phyloP scores from a whole-genome alignment of 176 grass and related monocot genomes.

The Zizania latifolia region DNA sequence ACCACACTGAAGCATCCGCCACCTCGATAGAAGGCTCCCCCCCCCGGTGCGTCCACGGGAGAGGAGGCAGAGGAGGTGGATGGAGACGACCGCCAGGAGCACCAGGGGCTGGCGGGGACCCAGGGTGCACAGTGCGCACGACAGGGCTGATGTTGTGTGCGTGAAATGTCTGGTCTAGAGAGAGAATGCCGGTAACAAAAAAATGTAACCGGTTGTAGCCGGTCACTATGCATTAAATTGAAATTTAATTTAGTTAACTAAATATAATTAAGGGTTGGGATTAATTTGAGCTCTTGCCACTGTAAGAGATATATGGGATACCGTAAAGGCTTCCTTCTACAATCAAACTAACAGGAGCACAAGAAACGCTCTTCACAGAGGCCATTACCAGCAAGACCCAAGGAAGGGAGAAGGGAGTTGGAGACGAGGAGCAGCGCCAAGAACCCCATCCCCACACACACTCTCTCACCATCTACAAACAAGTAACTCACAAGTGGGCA shows the following conservation, averaged over 20 bases:
- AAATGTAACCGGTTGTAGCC: no score
- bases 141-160: no score
- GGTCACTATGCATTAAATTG: no score
- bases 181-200: no score
- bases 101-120: no score
- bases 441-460: constrained; percentile 18
- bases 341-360: neutral
- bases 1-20: neutral
- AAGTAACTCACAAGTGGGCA: neutral
- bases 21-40: neutral
- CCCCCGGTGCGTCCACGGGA: constrained; percentile 17
- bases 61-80: constrained; percentile 66
- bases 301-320: no score
- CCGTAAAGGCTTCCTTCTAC: no score
- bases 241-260: no score
- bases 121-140: no score
- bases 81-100: constrained; percentile 52
- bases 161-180: no score
- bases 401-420: constrained; percentile 29
- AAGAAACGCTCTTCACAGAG: neutral
- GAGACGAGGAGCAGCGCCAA: constrained; percentile 6
- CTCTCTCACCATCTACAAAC: neutral
- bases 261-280: no score
- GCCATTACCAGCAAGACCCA: constrained; percentile 46
- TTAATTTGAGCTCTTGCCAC: no score